phyloP scores from a whole-genome alignment of 345 rosid species.

The Moringa oleifera region DNA sequence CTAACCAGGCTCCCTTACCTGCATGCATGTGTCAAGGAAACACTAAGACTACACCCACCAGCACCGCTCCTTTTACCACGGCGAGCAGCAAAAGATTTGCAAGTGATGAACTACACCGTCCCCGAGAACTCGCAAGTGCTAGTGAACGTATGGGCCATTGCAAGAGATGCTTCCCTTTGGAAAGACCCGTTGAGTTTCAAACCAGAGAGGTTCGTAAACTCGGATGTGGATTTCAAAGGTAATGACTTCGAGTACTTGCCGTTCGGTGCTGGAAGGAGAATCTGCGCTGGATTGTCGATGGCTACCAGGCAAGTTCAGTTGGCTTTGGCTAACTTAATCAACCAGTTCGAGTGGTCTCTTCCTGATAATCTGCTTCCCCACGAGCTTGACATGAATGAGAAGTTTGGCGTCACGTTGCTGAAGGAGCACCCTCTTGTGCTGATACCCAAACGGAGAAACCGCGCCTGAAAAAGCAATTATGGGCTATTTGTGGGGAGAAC shows the following conservation, averaged over 20 bases:
- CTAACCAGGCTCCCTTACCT: constrained; percentile 14
- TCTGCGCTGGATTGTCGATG: constrained; percentile 3
- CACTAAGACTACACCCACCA: constrained; percentile 28
- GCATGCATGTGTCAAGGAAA: constrained; percentile 19
- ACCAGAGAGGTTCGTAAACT: constrained; percentile 23
- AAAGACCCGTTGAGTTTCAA: constrained; percentile 13
- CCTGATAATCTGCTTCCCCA: neutral
- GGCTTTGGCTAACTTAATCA: neutral
- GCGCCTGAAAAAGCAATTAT: no score
- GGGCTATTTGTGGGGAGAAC: no score
- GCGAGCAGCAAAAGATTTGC: constrained; percentile 7
- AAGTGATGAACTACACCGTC: constrained; percentile 21
- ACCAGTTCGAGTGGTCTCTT: neutral
- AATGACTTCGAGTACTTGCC: constrained; percentile 25
- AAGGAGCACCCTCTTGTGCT: neutral
- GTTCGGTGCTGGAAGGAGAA: constrained; percentile 39
- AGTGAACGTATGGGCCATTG: constrained; percentile 25
- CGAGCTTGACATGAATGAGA: neutral
- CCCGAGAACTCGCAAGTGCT: constrained; percentile 20
- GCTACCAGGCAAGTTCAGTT: neutral
- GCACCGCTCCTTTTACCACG: constrained; percentile 23
- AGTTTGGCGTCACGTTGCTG: neutral
- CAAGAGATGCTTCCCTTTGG: constrained; percentile 20
- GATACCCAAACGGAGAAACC: neutral
- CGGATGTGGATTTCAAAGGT: constrained; percentile 22